These are phyloP conservation scores for Fusarium sterilihyphosum DNA, from an alignment of 2,329 filamentous ascomycete species.

Conservation along the genomic window DNA sequence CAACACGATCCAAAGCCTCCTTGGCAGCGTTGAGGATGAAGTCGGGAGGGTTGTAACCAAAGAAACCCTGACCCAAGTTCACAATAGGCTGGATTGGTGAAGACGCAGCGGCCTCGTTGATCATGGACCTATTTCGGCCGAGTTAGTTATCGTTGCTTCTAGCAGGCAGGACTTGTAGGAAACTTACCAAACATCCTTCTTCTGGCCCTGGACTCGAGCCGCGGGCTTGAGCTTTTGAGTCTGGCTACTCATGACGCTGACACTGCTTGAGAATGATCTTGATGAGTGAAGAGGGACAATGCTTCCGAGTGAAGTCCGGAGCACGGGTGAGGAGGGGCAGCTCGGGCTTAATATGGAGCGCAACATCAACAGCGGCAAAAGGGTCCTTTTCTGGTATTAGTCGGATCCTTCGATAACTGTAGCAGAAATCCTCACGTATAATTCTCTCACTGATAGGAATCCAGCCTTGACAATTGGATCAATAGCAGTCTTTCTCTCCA, in stretches of 20 bases:
- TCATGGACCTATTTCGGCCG: slow-evolving; percentile 62
- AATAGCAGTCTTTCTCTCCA: background rate
- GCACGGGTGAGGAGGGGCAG: slow-evolving; percentile 25
- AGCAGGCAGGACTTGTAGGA: background rate
- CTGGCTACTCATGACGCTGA: slow-evolving; percentile 52
- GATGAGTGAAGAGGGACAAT: slow-evolving; percentile 29
- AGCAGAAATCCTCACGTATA: background rate
- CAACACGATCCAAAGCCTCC: slow-evolving; percentile 85
- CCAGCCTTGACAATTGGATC: slow-evolving; percentile 7
- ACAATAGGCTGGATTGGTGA: slow-evolving; percentile 72
- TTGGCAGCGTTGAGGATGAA: slow-evolving; percentile 95
- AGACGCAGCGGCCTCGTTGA: slow-evolving; percentile 72
- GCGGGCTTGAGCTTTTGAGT: slow-evolving; percentile 61
- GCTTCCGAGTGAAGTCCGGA: slow-evolving; percentile 34
- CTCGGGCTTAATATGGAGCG: slow-evolving; percentile 42
- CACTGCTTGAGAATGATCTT: slow-evolving; percentile 33
- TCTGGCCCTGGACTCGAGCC: slow-evolving; percentile 59
- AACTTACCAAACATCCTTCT: slow-evolving; percentile 63
- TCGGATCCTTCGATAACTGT: background rate
- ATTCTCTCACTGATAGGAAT: slow-evolving; percentile 1
- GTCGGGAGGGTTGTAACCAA: slow-evolving; percentile 91
- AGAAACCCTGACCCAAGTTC: slow-evolving; percentile 76
- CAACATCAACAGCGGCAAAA: slow-evolving; percentile 37
- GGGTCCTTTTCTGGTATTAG: slow-evolving; percentile 13
- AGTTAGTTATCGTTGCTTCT: slow-evolving; percentile 5